Conservation (phyloP, 2,329 filamentous ascomycete genomes). For the Calonectria multiphialidica region DNA sequence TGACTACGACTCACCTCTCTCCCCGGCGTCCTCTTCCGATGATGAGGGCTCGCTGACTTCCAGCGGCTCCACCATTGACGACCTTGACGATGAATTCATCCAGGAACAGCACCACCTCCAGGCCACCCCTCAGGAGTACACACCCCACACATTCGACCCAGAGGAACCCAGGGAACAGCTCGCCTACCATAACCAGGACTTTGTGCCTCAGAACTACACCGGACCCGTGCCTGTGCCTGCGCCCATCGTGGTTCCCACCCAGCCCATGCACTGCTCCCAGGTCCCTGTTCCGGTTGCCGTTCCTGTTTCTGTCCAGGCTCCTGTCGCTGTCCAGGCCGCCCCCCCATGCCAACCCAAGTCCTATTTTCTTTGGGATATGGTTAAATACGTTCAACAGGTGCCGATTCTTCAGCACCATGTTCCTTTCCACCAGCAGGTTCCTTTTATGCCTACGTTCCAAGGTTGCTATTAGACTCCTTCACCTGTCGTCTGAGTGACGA, state of each 20-base stretch:
- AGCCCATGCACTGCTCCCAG: constrained; percentile 48
- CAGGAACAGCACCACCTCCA: constrained; percentile 55
- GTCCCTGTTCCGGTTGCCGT: constrained; percentile 38
- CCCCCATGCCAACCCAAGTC: constrained; percentile 59
- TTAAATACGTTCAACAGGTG: constrained; percentile 64
- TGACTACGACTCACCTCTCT: constrained; percentile 61
- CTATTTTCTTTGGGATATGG: constrained; percentile 64
- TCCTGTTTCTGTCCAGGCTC: constrained; percentile 42
- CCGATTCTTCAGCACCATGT: constrained; percentile 62
- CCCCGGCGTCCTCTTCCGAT: constrained; percentile 66
- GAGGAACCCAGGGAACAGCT: constrained; percentile 58
- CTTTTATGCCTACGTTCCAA: constrained; percentile 64
- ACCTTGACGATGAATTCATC: constrained; percentile 62
- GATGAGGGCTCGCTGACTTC: constrained; percentile 69
- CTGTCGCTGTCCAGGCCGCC: constrained; percentile 51
- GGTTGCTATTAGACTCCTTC: constrained; percentile 57
- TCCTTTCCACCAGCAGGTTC: constrained; percentile 66
- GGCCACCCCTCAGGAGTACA: constrained; percentile 54
- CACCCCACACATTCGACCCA: constrained; percentile 58
- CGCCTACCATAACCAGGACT: constrained; percentile 60
- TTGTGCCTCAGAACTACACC: constrained; percentile 58
- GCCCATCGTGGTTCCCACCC: constrained; percentile 40
- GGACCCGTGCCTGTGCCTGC: constrained; percentile 49
- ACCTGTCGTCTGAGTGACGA: not conserved
- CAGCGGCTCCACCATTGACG: constrained; percentile 65